A percentile compares a stretch with the other conserved stretches of the same genome.
Evolutionary conservation across 106 monocot genomes (phyloP).

Genomic region (Dactylorhiza incarnata): DNA sequence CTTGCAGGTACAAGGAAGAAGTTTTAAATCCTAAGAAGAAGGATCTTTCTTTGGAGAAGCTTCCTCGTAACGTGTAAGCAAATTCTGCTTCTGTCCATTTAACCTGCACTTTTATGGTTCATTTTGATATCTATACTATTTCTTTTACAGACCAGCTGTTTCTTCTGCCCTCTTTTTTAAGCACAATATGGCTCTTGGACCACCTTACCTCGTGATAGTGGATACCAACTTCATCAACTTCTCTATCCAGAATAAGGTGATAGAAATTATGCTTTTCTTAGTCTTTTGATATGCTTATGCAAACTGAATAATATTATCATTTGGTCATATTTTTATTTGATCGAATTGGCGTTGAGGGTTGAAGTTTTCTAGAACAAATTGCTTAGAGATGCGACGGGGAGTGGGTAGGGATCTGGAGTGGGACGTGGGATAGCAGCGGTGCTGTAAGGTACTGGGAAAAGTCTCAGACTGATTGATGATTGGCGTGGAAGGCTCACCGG

Average conservation of each 20-base stretch:
- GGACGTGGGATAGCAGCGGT: too few relatives aligned
- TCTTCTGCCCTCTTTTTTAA: slow-evolving; percentile 87
- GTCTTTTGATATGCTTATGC: background rate
- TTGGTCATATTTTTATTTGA: too few relatives aligned
- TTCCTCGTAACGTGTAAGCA: slow-evolving; percentile 69
- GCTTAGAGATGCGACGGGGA: background rate
- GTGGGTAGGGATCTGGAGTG: too few relatives aligned
- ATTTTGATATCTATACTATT: slow-evolving; percentile 1
- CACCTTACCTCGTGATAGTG: slow-evolving; percentile 84
- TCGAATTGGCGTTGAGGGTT: background rate
- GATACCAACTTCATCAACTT: slow-evolving; percentile 98
- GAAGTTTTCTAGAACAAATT: background rate
- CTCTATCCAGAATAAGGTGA: slow-evolving; percentile 90
- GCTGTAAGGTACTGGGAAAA: too few relatives aligned
- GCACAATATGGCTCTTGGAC: slow-evolving; percentile 81
- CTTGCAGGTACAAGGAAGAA: slow-evolving; percentile 55
- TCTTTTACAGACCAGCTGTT: slow-evolving; percentile 38
- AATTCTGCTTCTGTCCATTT: background rate
- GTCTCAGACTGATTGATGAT: too few relatives aligned
- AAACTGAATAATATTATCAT: too few relatives aligned
- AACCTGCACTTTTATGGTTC: background rate
- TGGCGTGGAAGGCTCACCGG: too few relatives aligned
- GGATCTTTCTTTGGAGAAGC: slow-evolving; percentile 62
- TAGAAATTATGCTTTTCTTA: background rate
- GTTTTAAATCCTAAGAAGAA: slow-evolving; percentile 76